Conservation (phyloP, 352 stramenopile species). For the Phytophthora ramorum region DNA sequence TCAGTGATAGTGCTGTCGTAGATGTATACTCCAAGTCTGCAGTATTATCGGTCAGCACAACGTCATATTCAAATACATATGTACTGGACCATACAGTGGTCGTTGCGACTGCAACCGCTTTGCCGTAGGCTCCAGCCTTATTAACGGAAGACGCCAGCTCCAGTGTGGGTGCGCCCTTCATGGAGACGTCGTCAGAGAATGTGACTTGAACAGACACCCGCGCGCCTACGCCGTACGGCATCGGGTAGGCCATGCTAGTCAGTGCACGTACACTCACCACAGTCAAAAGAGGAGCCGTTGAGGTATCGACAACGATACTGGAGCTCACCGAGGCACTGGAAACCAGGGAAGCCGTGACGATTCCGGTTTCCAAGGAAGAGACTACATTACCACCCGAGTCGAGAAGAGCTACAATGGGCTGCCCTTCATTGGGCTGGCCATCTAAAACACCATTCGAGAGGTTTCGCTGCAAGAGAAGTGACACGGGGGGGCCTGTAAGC, state of each 20-base stretch:
- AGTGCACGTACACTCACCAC: constrained; percentile 55
- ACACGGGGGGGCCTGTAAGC: constrained; percentile 52
- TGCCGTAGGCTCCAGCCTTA: constrained; percentile 41
- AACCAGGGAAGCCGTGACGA: constrained; percentile 61
- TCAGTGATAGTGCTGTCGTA: constrained; percentile 56
- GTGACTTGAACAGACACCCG: constrained; percentile 66
- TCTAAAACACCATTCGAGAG: constrained; percentile 77
- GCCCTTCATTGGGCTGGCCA: constrained; percentile 74
- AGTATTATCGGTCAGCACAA: constrained; percentile 57
- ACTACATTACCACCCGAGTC: constrained; percentile 80
- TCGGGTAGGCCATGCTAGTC: constrained; percentile 44
- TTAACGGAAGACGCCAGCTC: constrained; percentile 52
- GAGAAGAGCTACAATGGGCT: constrained; percentile 67
- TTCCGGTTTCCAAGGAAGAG: constrained; percentile 48
- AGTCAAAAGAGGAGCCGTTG: constrained; percentile 47
- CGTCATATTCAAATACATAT: constrained; percentile 76
- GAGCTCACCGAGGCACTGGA: constrained; percentile 67
- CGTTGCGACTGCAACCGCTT: constrained; percentile 59
- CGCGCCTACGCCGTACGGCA: constrained; percentile 74
- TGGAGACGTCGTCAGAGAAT: constrained; percentile 84
- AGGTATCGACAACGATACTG: constrained; percentile 73
- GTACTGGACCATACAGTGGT: constrained; percentile 62
- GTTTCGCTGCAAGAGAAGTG: constrained; percentile 53
- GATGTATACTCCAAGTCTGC: constrained; percentile 73
- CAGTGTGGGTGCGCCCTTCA: constrained; percentile 60